These are phyloP conservation scores for Decorospora gaudefroyi DNA, from an alignment of 2,329 filamentous ascomycete genomes.

Conservation along the genomic window DNA sequence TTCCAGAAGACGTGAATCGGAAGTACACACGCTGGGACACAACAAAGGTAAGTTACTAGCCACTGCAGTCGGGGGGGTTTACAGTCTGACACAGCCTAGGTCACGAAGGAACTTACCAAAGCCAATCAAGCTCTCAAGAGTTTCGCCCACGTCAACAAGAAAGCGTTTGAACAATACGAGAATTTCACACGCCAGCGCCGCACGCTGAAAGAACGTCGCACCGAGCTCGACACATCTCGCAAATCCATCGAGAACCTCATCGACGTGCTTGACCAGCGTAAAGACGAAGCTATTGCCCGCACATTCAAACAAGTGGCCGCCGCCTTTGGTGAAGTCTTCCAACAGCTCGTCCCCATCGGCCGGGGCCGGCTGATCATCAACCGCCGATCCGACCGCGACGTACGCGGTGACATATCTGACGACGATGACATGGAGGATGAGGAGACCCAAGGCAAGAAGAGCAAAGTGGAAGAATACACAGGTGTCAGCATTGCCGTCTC, in stretches of 20 bases:
- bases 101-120: conserved; percentile 71
- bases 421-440: conserved; percentile 60
- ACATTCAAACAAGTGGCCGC: conserved; percentile 98
- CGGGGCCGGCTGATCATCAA: conserved; percentile 92
- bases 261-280: conserved; percentile 87
- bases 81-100: conserved; percentile 28
- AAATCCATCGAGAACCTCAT: conserved; percentile 90
- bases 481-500: conserved; percentile 96
- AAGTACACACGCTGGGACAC: conserved; percentile 85
- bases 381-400: conserved; percentile 77
- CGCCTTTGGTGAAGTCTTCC: conserved; percentile 91
- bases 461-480: conserved; percentile 86
- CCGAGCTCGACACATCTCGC: conserved; percentile 85
- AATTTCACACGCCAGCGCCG: conserved; percentile 94
- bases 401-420: conserved; percentile 54
- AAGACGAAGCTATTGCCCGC: conserved; percentile 96
- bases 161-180: conserved; percentile 98
- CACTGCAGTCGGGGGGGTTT: background rate
- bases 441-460: conserved; percentile 37
- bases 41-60: conserved; percentile 62
- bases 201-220: conserved; percentile 78
- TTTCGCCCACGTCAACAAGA: conserved; percentile 98
- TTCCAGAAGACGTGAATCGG: conserved; percentile 91
- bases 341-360: conserved; percentile 91
- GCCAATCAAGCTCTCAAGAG: conserved; percentile 94